These are phyloP conservation scores for Yarrowia sp. DNA, from an alignment of 805 yeast species.

Conservation along the genomic window DNA sequence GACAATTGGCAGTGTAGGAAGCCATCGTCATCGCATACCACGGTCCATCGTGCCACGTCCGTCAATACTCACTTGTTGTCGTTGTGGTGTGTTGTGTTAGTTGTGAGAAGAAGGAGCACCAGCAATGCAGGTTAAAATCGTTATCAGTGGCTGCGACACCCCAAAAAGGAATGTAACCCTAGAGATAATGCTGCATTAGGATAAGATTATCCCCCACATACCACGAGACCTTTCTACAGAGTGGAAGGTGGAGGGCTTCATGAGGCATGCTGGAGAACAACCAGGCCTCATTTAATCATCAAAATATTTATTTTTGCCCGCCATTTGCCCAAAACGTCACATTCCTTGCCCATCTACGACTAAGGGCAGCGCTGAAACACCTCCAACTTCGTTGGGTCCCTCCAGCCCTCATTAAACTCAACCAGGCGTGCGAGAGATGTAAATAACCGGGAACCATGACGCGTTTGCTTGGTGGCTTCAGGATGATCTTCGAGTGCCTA, in stretches of 20 bases:
- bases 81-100: slow-evolving; percentile 23
- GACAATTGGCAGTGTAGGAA: background rate
- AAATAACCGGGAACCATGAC: slow-evolving; percentile 2
- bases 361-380: background rate
- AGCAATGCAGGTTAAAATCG: slow-evolving; percentile 23
- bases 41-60: background rate
- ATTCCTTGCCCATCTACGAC: background rate
- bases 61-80: slow-evolving; percentile 13
- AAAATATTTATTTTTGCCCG: background rate
- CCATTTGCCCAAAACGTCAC: background rate
- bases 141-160: slow-evolving; percentile 24
- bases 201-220: slow-evolving; percentile 22
- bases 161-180: slow-evolving; percentile 3
- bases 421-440: background rate
- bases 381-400: background rate
- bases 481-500: background rate
- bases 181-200: slow-evolving; percentile 11
- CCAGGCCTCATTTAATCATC: background rate
- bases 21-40: background rate
- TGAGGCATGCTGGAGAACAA: background rate
- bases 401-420: background rate
- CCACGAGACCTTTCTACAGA: background rate
- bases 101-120: slow-evolving; percentile 21
- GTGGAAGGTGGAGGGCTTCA: slow-evolving; percentile 3
- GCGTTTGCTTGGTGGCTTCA: slow-evolving; percentile 1